Evolutionary conservation across 139 green algal genomes (phyloP), one percentile per base, ranked within the genome.

Genomic region (Tetradesmus lagerheimii): DNA sequence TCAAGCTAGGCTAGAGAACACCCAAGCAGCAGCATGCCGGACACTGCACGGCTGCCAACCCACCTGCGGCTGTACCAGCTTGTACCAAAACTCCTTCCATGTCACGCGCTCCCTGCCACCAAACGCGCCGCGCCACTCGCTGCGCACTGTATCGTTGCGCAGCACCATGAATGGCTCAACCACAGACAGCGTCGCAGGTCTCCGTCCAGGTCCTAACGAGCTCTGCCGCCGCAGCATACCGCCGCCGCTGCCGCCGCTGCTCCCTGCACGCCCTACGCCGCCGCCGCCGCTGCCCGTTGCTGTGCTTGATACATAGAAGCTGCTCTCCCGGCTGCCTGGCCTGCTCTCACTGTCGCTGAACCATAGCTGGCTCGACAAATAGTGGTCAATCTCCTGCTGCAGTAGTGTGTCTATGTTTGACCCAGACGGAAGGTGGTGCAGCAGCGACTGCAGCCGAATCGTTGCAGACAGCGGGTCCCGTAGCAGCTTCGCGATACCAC

Each of bases 11-110:
- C n/a, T n/a, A n/a, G n/a, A n/a, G n/a, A n/a, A n/a, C n/a, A n/a
- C 45, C 0, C 11, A 12, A 57, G 45, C 45, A 57, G 64, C 64
- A 75, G 64, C 23, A 14, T 31, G 16, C 23, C 14, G 64, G 15
- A 35, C 64, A 75, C 64, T 27, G 71, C 71, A 38, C 12, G 8
- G 31, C 71, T 79, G 71, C n/a, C 29, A 38, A n/a, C 53, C 12
- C 71, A 89, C 85, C 71, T 80, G 45, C 35, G 76, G 86, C 50
- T 86, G 86, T 50, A 90, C 87, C 77, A 91, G 57, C 78, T 91
- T 91, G 57, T 91, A 71, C 87, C 87, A 91, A 67, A 91, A 91
- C 57, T 86, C 87, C 57, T 53, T 64, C 87, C 87, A 91, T 2
- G 87, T 74, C 2, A 86, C 78, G 14, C 87, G 80, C 78, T 91